Base-by-base conservation (phyloP, 129 eudicot genomes). In the Silybum marianum region DNA sequence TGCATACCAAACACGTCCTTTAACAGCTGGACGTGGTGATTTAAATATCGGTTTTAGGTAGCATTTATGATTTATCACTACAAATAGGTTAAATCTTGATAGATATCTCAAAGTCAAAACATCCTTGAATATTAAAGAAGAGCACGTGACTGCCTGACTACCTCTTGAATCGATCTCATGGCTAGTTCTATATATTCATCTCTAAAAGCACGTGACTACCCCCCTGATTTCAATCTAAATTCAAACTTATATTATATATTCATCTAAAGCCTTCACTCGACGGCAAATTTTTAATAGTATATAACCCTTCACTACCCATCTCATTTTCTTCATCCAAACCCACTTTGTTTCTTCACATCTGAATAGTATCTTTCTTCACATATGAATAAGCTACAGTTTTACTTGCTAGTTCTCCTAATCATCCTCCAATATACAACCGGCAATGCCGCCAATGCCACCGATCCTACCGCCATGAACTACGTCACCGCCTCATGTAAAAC, bases 401-500 rank as follows among this genome's bases (percentile, higher is more conserved):
- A 76, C 90, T 65, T 89, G 38, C 80, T 86, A 58, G 36, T 77
- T 72, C 76, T 89, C 10, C 74, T 93, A 69, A 32, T 81, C 54
- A 82, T 83, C 65, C 72, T 74, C 86, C 79, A 71, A 6, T n/a
- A 2, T 48, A 48, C 80, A 21, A 22, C 82, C 51, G 39, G 9
- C 78, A 75, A 81, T 11, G 71, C 87, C 19, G 70, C 80, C 19
- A 77, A 39, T 63, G 34, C 58, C 6, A 24, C 80, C 26, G 39
- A 85, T 34, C 70, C 86, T 3, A 2, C 78, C 0, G 63, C 90
- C 80, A 84, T 86, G 22, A 72, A 62, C 71, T 94, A 92, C 91
- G 88, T 94, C 76, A 76, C 22, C 13, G 46, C 81, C 39, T 88
- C 93, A 7, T 94, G 98, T 79, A 72, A 32, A 48, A 85, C 80